A percentile compares a stretch with the other conserved stretches of the same genome.
These are phyloP conservation scores for Acanthamoeba polyphaga DNA, from an alignment of 208 protist genomes.

Conservation along the genomic window DNA sequence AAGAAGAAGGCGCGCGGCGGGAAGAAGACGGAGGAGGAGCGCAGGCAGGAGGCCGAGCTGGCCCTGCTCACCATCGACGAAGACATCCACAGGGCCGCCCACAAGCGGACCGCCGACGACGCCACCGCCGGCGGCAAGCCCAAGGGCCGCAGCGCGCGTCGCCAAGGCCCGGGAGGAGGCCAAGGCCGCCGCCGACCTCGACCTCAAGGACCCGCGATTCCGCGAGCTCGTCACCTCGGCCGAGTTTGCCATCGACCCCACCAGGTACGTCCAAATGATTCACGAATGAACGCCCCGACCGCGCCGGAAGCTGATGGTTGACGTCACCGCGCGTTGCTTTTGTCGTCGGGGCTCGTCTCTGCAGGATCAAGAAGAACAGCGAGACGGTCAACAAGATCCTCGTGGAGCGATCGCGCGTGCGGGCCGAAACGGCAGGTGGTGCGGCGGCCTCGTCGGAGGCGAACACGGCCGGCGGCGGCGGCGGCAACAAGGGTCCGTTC, in stretches of 20 bases:
- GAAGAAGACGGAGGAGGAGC: slow-evolving; percentile 48
- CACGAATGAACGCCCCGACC: no score
- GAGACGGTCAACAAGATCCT: slow-evolving; percentile 45
- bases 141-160: slow-evolving; percentile 37
- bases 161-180: slow-evolving; percentile 26
- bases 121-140: slow-evolving; percentile 6
- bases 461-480: neutral
- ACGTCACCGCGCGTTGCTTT: no score
- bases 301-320: no score
- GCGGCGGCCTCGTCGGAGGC: neutral
- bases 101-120: slow-evolving; percentile 87
- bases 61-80: slow-evolving; percentile 28
- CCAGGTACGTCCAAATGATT: slow-evolving; percentile 21
- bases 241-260: slow-evolving; percentile 89
- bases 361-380: slow-evolving; percentile 57
- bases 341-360: neutral
- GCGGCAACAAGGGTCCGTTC: neutral
- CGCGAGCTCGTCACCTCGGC: slow-evolving; percentile 64
- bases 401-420: slow-evolving; percentile 39
- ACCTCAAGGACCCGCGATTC: slow-evolving; percentile 88
- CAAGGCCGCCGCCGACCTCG: slow-evolving; percentile 79
- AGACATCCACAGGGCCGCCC: slow-evolving; percentile 78
- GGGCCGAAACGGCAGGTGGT: neutral
- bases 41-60: slow-evolving; percentile 54
- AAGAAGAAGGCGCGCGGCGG: slow-evolving; percentile 51